Percentiles rank a stretch among this genome's conserved stretches.
Evolutionary conservation across 2,329 filamentous ascomycete genomes (phyloP).

Genomic region (Colletotrichum truncatum): DNA sequence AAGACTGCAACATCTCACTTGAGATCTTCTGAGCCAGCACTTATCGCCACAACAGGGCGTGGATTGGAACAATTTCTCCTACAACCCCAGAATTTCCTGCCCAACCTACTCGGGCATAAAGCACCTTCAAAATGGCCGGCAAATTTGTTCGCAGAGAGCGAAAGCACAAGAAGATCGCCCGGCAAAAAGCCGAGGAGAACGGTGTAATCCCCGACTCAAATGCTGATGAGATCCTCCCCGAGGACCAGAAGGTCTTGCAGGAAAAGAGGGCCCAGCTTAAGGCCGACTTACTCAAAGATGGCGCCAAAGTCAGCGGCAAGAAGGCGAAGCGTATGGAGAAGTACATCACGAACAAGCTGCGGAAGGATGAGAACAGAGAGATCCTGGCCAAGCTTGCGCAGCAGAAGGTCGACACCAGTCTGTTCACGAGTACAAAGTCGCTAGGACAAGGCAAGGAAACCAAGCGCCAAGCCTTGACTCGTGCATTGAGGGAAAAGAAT

Average conservation of each 20-base stretch:
- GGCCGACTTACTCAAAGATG: constrained; percentile 60
- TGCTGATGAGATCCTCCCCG: constrained; percentile 58
- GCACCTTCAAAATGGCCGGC: constrained; percentile 48
- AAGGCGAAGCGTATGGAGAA: constrained; percentile 75
- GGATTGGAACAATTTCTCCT: no score
- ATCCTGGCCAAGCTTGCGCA: constrained; percentile 85
- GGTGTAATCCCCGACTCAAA: constrained; percentile 62
- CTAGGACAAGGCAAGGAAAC: constrained; percentile 78
- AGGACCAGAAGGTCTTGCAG: constrained; percentile 57
- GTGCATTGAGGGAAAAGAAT: constrained; percentile 70
- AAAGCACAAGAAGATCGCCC: constrained; percentile 75
- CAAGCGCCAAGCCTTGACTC: constrained; percentile 73
- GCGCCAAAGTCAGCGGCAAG: constrained; percentile 67
- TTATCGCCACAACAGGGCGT: background rate
- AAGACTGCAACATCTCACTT: background rate
- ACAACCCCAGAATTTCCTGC: background rate
- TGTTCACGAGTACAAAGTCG: constrained; percentile 80
- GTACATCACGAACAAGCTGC: constrained; percentile 87
- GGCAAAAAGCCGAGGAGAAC: constrained; percentile 60
- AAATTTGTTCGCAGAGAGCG: constrained; percentile 71
- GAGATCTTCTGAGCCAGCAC: background rate
- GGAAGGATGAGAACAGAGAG: constrained; percentile 89
- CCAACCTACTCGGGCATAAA: background rate
- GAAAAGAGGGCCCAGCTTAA: constrained; percentile 65
- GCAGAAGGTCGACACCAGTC: constrained; percentile 81